A percentile compares a stretch with the other conserved stretches of the same genome.
These are phyloP conservation scores for Malus hybrid DNA, from an alignment of 331 rosid species.

Conservation along the genomic window DNA sequence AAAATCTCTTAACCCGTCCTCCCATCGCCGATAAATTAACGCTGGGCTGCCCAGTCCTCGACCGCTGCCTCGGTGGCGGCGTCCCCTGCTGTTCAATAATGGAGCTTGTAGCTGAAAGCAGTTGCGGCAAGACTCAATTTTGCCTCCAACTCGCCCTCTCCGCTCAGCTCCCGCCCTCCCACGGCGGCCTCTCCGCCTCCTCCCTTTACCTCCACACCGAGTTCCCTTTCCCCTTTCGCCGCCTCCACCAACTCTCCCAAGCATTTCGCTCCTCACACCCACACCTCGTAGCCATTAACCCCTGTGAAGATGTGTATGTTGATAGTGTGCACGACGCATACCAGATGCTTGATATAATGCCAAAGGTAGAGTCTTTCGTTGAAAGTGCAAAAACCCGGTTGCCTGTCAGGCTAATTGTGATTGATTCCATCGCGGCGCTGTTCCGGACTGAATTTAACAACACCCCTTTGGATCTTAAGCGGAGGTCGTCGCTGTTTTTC, in stretches of 20 bases:
- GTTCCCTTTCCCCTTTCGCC: conserved; percentile 71
- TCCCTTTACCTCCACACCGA: conserved; percentile 70
- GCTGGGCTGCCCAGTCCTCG: conserved; percentile 62
- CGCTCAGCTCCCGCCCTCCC: conserved; percentile 70
- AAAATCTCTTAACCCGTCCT: conserved; percentile 32
- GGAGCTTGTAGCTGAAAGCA: conserved; percentile 70
- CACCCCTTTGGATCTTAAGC: conserved; percentile 45
- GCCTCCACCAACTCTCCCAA: conserved; percentile 58
- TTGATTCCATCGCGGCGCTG: conserved; percentile 50
- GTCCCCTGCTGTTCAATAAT: conserved; percentile 66
- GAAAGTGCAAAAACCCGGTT: conserved; percentile 7
- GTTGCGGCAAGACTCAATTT: conserved; percentile 68
- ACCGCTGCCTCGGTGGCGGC: conserved; percentile 58
- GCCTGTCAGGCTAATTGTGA: conserved; percentile 47
- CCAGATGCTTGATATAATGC: conserved; percentile 38
- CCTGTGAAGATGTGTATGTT: conserved; percentile 38
- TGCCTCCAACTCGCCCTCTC: conserved; percentile 79
- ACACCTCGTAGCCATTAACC: conserved; percentile 19
- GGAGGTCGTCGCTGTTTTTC: conserved; percentile 61
- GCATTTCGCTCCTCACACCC: conserved; percentile 28
- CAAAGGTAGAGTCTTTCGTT: conserved; percentile 33
- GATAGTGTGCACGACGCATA: conserved; percentile 37
- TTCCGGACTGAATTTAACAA: conserved; percentile 49
- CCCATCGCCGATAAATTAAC: conserved; percentile 36
- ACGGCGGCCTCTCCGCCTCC: conserved; percentile 67